Evolutionary conservation across 768 basidiomycete genomes (phyloP).

Genomic region (Lentinula lateritia): DNA sequence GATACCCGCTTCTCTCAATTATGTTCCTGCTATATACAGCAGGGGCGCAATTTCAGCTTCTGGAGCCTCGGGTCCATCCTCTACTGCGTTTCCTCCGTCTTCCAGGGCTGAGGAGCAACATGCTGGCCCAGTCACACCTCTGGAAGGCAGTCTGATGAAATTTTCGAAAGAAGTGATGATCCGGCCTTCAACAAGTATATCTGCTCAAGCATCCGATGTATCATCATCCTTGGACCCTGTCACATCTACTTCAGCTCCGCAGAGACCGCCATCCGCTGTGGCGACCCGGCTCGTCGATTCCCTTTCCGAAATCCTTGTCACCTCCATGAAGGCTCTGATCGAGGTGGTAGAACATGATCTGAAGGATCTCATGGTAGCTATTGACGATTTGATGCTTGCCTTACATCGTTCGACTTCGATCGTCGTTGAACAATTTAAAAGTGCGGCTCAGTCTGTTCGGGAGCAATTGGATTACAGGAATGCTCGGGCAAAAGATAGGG

Average conservation of each 20-base stretch:
- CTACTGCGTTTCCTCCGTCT: constrained; percentile 21
- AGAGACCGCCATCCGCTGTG: constrained; percentile 23
- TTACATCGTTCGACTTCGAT: constrained; percentile 44
- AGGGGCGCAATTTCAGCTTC: constrained; percentile 15
- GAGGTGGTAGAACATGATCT: constrained; percentile 46
- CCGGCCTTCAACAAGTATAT: constrained; percentile 23
- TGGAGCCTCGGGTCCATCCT: constrained; percentile 10
- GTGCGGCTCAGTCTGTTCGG: constrained; percentile 36
- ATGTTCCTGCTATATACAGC: not conserved
- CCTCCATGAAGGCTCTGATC: constrained; percentile 36
- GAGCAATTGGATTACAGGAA: constrained; percentile 45
- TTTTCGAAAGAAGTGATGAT: constrained; percentile 27
- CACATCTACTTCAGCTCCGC: constrained; percentile 9
- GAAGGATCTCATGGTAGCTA: constrained; percentile 50
- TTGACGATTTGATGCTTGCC: constrained; percentile 50
- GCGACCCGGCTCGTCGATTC: constrained; percentile 38
- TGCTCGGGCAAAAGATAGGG: constrained; percentile 45
- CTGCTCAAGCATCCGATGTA: not conserved
- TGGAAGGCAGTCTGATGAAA: constrained; percentile 14
- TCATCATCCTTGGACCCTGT: constrained; percentile 13
- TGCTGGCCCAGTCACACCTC: constrained; percentile 18
- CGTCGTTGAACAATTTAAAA: constrained; percentile 43
- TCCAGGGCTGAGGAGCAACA: constrained; percentile 9
- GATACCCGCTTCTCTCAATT: not conserved
- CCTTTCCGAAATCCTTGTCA: constrained; percentile 43